Percentiles rank a stretch among this genome's conserved stretches.
Evolutionary conservation across 371 early-diverging fungal genomes (phyloP).

Genomic region (Mucor irregularis): DNA sequence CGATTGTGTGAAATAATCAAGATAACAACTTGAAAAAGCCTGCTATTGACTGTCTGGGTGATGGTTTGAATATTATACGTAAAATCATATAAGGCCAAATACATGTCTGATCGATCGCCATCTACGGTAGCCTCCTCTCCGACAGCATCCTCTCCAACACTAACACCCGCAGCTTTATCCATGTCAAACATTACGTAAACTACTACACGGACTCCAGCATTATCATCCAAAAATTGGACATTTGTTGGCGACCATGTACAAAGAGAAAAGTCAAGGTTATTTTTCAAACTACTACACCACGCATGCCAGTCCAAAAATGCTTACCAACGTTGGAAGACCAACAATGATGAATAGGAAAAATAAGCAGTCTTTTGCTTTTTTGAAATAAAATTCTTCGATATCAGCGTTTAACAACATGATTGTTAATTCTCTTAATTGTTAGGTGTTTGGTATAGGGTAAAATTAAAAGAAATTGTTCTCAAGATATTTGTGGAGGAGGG

Average conservation of each 20-base stretch:
- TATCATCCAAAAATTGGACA: conserved; percentile 10
- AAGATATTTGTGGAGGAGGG: no score
- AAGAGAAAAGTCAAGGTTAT: conserved; percentile 3
- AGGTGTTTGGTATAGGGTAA: no score
- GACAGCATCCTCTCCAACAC: not conserved
- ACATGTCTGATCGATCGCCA: conserved; percentile 4
- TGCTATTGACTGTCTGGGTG: conserved; percentile 14
- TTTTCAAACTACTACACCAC: conserved; percentile 10
- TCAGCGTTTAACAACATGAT: no score
- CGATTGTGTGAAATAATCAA: conserved; percentile 4
- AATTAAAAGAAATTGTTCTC: no score
- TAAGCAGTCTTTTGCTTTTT: no score
- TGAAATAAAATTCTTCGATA: no score
- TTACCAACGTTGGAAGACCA: conserved; percentile 10
- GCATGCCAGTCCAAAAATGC: conserved; percentile 1
- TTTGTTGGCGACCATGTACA: conserved; percentile 1
- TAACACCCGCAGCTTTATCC: not conserved
- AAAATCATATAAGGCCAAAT: conserved; percentile 7
- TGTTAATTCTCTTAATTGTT: no score
- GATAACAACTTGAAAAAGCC: conserved; percentile 8
- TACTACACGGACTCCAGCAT: not conserved
- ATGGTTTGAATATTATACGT: conserved; percentile 7
- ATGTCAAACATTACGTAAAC: not conserved
- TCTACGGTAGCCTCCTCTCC: not conserved
- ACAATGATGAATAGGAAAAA: no score